Evolutionary conservation across 2,329 filamentous ascomycete species (phyloP).

Genomic region (Aspergillus versicolor): DNA sequence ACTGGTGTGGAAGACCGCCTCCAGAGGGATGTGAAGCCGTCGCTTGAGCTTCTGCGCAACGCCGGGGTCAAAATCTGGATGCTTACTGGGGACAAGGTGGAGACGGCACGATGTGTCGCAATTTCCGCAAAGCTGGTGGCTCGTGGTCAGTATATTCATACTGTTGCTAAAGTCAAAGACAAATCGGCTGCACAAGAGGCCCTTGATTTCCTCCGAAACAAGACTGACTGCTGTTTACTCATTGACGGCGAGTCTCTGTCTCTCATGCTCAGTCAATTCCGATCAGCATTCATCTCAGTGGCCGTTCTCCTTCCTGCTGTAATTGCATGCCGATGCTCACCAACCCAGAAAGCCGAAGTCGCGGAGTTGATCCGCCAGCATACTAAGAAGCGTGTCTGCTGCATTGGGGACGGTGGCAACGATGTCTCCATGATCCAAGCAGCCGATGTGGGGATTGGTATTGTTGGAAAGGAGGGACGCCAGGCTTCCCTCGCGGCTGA

Average conservation of each 20-base stretch:
- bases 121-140: slow-evolving; percentile 92
- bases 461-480: slow-evolving; percentile 94
- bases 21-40: slow-evolving; percentile 92
- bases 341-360: slow-evolving; percentile 93
- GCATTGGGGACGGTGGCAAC: slow-evolving; percentile 96
- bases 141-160: slow-evolving; percentile 93
- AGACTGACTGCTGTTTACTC: slow-evolving; percentile 80
- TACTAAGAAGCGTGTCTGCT: slow-evolving; percentile 94
- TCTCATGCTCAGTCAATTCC: slow-evolving; percentile 78
- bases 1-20: slow-evolving; percentile 97
- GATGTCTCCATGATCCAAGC: slow-evolving; percentile 99
- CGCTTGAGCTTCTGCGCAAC: slow-evolving; percentile 89
- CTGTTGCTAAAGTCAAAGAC: slow-evolving; percentile 78
- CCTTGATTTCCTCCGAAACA: slow-evolving; percentile 82
- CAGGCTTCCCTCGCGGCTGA: slow-evolving; percentile 94
- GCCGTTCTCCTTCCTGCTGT: slow-evolving; percentile 88
- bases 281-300: slow-evolving; percentile 79
- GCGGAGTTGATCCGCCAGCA: slow-evolving; percentile 85
- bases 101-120: slow-evolving; percentile 94
- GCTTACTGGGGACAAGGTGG: slow-evolving; percentile 97
- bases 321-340: slow-evolving; percentile 93
- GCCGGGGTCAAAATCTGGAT: slow-evolving; percentile 99
- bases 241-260: slow-evolving; percentile 92
- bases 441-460: slow-evolving; percentile 94
- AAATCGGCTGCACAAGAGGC: slow-evolving; percentile 85